phyloP scores from a whole-genome alignment of 116 monocot species.

The Iris pallida region DNA sequence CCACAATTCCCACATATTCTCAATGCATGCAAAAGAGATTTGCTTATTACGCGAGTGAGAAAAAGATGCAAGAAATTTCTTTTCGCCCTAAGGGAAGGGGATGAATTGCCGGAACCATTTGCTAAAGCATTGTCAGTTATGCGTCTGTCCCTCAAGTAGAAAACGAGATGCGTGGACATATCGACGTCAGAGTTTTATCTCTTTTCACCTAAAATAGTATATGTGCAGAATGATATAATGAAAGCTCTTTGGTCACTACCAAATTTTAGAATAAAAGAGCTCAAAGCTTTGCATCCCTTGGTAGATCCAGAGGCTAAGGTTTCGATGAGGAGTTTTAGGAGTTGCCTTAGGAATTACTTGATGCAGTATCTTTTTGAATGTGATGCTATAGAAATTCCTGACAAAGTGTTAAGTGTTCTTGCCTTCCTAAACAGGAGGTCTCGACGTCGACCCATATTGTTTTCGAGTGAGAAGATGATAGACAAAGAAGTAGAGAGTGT shows the following conservation, averaged over 20 bases:
- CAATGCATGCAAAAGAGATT: slow-evolving; percentile 10
- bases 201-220: slow-evolving; percentile 36
- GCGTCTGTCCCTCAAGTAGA: slow-evolving; percentile 37
- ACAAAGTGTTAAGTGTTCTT: slow-evolving; percentile 27
- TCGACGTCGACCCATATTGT: slow-evolving; percentile 7
- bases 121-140: slow-evolving; percentile 67
- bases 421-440: slow-evolving; percentile 38
- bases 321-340: slow-evolving; percentile 21
- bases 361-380: slow-evolving; percentile 62
- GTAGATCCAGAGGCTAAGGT: slow-evolving; percentile 33
- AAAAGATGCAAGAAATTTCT: slow-evolving; percentile 25
- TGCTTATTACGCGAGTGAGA: slow-evolving; percentile 25
- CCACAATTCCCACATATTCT: slow-evolving; percentile 34
- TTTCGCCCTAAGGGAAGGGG: slow-evolving; percentile 19
- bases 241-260: slow-evolving; percentile 66
- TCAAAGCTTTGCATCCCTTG: slow-evolving; percentile 38
- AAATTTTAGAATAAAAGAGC: slow-evolving; percentile 29
- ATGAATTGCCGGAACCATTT: slow-evolving; percentile 44
- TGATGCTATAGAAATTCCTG: slow-evolving; percentile 39
- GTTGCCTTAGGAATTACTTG: slow-evolving; percentile 48
- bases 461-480: slow-evolving; percentile 20
- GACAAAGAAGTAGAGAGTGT: slow-evolving; percentile 56
- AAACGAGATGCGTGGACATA: slow-evolving; percentile 21
- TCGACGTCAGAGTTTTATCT: slow-evolving; percentile 39
- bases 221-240: slow-evolving; percentile 50